Conservation (phyloP, 164 flowering plant species). For the Stephania cephalantha region DNA sequence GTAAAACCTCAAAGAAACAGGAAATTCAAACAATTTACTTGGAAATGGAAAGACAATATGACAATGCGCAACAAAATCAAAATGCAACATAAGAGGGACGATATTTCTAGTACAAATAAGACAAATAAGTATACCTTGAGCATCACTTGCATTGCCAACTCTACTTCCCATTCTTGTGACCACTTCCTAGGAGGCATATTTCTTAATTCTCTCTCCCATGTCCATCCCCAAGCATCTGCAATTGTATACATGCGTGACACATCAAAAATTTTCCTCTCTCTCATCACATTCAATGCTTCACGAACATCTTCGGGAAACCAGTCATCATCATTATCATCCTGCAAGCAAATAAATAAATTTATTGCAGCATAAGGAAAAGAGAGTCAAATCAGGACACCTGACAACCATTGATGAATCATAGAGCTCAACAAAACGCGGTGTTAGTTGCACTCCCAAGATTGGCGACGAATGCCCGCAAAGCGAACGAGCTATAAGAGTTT, state of each 20-base stretch:
- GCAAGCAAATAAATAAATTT: conserved; percentile 17
- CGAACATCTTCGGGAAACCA: conserved; percentile 81
- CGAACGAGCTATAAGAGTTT: too few relatives aligned
- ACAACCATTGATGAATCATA: too few relatives aligned
- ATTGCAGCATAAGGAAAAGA: background rate
- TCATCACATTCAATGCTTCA: conserved; percentile 81
- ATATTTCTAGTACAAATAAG: background rate
- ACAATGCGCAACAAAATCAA: background rate
- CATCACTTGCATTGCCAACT: conserved; percentile 81
- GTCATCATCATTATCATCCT: conserved; percentile 81
- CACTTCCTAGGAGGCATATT: conserved; percentile 60
- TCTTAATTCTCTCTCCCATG: conserved; percentile 86
- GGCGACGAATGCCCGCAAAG: too few relatives aligned
- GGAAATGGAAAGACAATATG: background rate
- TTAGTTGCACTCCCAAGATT: too few relatives aligned
- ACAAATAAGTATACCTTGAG: conserved; percentile 43
- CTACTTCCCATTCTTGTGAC: conserved; percentile 99
- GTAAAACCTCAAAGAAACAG: background rate
- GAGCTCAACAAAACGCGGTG: too few relatives aligned
- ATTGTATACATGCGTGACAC: conserved; percentile 86
- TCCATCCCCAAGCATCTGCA: conserved; percentile 99
- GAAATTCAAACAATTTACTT: background rate
- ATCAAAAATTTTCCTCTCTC: conserved; percentile 73
- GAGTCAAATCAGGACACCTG: too few relatives aligned
- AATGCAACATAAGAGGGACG: background rate